Conservation (phyloP, 2,329 filamentous ascomycete species). For the Orbilia javanica region DNA sequence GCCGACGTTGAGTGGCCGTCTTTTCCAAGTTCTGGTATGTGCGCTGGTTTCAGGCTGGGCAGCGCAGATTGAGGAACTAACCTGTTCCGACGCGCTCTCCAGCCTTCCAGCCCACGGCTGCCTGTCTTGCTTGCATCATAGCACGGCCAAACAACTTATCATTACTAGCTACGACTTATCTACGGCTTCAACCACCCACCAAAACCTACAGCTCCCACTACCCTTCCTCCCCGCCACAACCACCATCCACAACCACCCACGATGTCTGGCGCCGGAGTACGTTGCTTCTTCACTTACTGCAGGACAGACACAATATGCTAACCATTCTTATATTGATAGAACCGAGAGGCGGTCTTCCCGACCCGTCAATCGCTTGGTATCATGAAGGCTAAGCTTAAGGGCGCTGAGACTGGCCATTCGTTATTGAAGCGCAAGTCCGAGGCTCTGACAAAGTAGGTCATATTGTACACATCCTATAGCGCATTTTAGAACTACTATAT, state of each 20-base stretch:
- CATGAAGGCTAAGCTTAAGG: slow-evolving; percentile 99
- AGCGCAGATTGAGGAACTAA: slow-evolving; percentile 40
- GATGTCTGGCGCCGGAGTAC: slow-evolving; percentile 56
- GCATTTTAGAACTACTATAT: slow-evolving; percentile 57
- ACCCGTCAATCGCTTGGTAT: slow-evolving; percentile 95
- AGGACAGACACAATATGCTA: neutral
- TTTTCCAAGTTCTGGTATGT: slow-evolving; percentile 8
- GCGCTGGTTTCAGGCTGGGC: slow-evolving; percentile 1
- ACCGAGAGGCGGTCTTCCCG: slow-evolving; percentile 95
- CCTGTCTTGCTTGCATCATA: slow-evolving; percentile 16
- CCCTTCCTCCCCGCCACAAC: neutral
- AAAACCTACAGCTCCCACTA: slow-evolving; percentile 1
- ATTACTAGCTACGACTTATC: neutral
- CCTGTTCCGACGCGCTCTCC: neutral
- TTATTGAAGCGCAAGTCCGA: slow-evolving; percentile 98
- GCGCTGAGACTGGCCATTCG: slow-evolving; percentile 89
- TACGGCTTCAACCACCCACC: slow-evolving; percentile 17
- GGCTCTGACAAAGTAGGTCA: slow-evolving; percentile 88
- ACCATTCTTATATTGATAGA: slow-evolving; percentile 69
- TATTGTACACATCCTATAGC: slow-evolving; percentile 40
- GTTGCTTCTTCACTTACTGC: neutral
- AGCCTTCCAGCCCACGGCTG: neutral
- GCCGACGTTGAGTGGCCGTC: neutral
- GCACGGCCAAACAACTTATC: slow-evolving; percentile 1
- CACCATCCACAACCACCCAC: slow-evolving; percentile 7